phyloP scores from a whole-genome alignment of 805 yeast genomes.

The Kazachstania bromeliacearum region DNA sequence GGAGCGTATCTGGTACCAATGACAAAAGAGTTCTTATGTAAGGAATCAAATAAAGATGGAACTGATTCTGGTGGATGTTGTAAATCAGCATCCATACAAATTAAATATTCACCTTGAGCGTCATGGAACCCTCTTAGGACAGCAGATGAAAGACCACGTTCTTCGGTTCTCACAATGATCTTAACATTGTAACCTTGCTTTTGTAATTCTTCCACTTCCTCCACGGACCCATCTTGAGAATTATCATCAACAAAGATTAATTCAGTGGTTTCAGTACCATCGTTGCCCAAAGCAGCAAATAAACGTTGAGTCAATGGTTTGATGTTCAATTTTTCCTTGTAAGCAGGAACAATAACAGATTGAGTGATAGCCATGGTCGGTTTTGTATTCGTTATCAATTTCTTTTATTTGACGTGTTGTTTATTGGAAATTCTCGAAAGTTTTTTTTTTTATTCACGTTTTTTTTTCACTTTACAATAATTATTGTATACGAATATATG shows the following conservation, averaged over 20 bases:
- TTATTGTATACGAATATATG: no score
- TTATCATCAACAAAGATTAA: slow-evolving; percentile 44
- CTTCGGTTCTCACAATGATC: slow-evolving; percentile 42
- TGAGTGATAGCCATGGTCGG: slow-evolving; percentile 29
- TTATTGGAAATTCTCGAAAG: no score
- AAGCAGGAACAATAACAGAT: slow-evolving; percentile 42
- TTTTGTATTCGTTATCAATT: background rate
- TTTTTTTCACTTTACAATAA: background rate
- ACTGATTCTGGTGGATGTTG: slow-evolving; percentile 47
- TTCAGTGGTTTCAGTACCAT: slow-evolving; percentile 35
- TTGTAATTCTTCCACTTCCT: slow-evolving; percentile 38
- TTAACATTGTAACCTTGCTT: slow-evolving; percentile 40
- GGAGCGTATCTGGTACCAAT: slow-evolving; percentile 47
- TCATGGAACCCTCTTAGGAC: slow-evolving; percentile 40
- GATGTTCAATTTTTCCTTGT: slow-evolving; percentile 41
- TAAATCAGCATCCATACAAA: slow-evolving; percentile 47
- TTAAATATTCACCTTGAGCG: slow-evolving; percentile 38
- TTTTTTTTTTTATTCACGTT: background rate
- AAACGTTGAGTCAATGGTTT: slow-evolving; percentile 40
- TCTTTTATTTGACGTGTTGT: no score
- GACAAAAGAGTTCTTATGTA: slow-evolving; percentile 36
- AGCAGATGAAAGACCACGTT: slow-evolving; percentile 43
- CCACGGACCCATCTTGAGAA: slow-evolving; percentile 43
- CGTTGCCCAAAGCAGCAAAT: slow-evolving; percentile 40
- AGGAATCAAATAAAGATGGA: slow-evolving; percentile 34